Percentiles rank a stretch among this genome's conserved stretches.
Conservation (phyloP, 768 basidiomycete genomes). For the Candolleomyces efflorescens region DNA sequence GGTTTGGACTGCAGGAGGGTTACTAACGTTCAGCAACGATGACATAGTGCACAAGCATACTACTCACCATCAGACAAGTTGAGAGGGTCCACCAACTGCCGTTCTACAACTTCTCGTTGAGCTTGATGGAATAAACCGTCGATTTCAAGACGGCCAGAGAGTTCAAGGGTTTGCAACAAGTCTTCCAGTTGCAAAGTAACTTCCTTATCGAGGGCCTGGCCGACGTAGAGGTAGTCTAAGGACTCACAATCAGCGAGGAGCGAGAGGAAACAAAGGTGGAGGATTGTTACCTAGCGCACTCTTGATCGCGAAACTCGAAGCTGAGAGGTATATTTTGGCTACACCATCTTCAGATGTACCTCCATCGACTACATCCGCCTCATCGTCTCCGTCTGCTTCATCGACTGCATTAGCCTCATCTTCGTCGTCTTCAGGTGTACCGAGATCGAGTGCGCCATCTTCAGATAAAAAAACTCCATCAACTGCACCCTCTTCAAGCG, state of each 20-base stretch:
- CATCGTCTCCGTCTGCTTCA: too few species aligned
- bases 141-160: neutral
- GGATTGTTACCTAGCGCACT: neutral
- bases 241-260: neutral
- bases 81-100: neutral
- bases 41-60: neutral
- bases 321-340: neutral
- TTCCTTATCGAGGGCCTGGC: neutral
- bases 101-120: neutral
- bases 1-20: neutral
- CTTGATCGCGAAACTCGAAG: neutral
- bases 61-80: neutral
- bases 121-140: neutral
- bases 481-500: too few species aligned
- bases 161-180: neutral
- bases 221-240: neutral
- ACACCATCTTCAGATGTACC: constrained; percentile 11
- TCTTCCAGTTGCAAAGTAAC: neutral
- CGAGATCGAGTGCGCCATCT: too few species aligned
- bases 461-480: too few species aligned
- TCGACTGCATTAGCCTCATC: too few species aligned
- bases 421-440: too few species aligned
- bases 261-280: neutral
- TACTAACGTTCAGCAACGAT: neutral
- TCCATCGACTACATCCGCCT: too few species aligned